These are phyloP conservation scores for Zygosaccharomyces pseudorouxii DNA, from an alignment of 805 yeast species.

Conservation along the genomic window DNA sequence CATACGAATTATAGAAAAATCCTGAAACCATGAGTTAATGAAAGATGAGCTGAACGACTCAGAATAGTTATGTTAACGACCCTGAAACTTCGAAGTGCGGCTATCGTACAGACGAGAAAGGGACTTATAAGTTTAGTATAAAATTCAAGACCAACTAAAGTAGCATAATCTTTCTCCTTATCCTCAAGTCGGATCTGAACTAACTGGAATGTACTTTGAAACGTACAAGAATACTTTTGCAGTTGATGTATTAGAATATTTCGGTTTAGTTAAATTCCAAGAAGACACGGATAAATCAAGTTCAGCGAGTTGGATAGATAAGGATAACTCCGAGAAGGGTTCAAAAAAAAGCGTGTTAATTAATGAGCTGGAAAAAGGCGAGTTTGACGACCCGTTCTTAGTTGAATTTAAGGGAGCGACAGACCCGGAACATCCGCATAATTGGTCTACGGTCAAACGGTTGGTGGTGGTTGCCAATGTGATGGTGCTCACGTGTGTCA, in stretches of 20 bases:
- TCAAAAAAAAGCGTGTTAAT: background rate
- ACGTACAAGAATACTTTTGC: constrained; percentile 23
- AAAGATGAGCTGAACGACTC: background rate
- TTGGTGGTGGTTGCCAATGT: constrained; percentile 38
- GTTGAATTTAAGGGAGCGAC: constrained; percentile 31
- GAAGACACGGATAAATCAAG: background rate
- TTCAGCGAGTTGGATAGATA: background rate
- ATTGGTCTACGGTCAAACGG: constrained; percentile 48
- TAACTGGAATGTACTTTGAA: constrained; percentile 11
- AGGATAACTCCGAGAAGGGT: background rate
- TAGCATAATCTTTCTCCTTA: background rate
- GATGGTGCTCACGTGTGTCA: constrained; percentile 44
- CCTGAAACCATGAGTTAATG: background rate
- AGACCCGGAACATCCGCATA: constrained; percentile 53
- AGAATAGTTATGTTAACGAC: background rate
- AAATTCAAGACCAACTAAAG: background rate
- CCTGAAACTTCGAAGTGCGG: background rate
- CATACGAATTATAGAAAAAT: background rate
- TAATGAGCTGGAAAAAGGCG: background rate
- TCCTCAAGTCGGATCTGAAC: background rate
- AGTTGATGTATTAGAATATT: constrained; percentile 23
- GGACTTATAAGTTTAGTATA: background rate
- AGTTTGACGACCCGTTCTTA: constrained; percentile 26
- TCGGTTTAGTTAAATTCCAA: constrained; percentile 12
- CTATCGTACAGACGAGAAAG: background rate